Evolutionary conservation across 306 rosid genomes (phyloP), one percentile per base, ranked within the genome.

Genomic region (Lathyrus oleraceus): DNA sequence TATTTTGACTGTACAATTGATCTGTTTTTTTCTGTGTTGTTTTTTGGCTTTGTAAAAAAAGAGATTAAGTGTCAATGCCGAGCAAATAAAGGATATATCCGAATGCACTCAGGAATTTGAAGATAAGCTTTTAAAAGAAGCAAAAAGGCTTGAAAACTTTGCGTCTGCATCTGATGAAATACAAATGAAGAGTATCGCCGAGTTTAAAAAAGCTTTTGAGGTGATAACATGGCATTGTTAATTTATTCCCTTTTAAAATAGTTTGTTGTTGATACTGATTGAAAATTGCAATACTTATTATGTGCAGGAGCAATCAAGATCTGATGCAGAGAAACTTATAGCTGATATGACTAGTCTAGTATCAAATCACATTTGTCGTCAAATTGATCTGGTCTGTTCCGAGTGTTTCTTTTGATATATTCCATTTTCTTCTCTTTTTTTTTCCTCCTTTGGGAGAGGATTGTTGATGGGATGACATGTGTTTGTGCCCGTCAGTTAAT

Each of bases 291-390:
- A 63, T 12, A 13, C 20, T 39, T 78, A 51, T 77, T 19, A 14
- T 70, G 42, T 66, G 32, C 89, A 95, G 99, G 99, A 89, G 77
- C 92, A 87, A 65, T 86, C 97, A 27, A 95, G 80, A 83, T 85
- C 80, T 11, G 95, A 91, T 68, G 71, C 92, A 16, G 99, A 91
- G 81, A 91, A 89, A 77, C 96, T 95, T 59, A 86, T 95, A 21
- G 89, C 95, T 52, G 88, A 89, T 76, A 84, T 95, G 70, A 87
- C 97, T 23, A 85, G 65, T 83, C 77, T 95, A 76, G 82, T 91
- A 64, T 76, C 96, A 2, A 47, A 45, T 78, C 97, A 95, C 80
- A 84, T 85, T 20, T 78, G 64, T 43, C 95, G 88, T 39, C 97
- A 91, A 76, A 86, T 82, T 73, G 91, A 95, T 80, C 77, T 91